Percentiles rank a stretch among this genome's conserved stretches.
Conservation (phyloP, 78 protist species). For the Monocercomonoides exilis region DNA sequence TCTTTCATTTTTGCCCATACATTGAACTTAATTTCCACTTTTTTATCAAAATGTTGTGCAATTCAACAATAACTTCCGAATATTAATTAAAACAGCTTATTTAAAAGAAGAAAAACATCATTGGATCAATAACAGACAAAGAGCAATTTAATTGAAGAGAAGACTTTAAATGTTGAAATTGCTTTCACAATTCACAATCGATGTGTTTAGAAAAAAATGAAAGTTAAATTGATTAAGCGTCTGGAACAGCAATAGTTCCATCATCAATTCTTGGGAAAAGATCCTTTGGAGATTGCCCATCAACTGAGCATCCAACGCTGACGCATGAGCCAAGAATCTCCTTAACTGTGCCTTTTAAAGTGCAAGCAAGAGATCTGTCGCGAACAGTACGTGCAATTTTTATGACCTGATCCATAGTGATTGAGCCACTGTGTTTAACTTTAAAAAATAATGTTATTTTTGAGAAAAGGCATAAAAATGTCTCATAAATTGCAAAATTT, state of each 20-base stretch:
- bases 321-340: conserved; percentile 92
- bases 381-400: conserved; percentile 79
- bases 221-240: conserved; percentile 84
- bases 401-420: conserved; percentile 73
- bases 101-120: too few species aligned
- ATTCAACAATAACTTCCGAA: too few species aligned
- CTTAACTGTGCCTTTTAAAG: conserved; percentile 73
- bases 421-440: conserved; percentile 89
- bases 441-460: not conserved
- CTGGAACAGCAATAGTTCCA: conserved; percentile 2
- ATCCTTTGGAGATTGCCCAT: conserved; percentile 72
- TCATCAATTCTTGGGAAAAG: conserved; percentile 57
- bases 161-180: too few species aligned
- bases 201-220: conserved; percentile 75
- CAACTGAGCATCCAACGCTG: conserved; percentile 93
- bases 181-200: conserved; percentile 62
- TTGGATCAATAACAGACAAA: too few species aligned
- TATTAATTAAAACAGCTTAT: too few species aligned
- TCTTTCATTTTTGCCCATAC: too few species aligned
- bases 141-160: too few species aligned
- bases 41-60: too few species aligned
- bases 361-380: conserved; percentile 67
- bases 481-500: not conserved
- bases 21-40: too few species aligned
- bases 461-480: too few species aligned